Conservation (phyloP, 2,329 filamentous ascomycete genomes). For the Pseudocercospora vitis region DNA sequence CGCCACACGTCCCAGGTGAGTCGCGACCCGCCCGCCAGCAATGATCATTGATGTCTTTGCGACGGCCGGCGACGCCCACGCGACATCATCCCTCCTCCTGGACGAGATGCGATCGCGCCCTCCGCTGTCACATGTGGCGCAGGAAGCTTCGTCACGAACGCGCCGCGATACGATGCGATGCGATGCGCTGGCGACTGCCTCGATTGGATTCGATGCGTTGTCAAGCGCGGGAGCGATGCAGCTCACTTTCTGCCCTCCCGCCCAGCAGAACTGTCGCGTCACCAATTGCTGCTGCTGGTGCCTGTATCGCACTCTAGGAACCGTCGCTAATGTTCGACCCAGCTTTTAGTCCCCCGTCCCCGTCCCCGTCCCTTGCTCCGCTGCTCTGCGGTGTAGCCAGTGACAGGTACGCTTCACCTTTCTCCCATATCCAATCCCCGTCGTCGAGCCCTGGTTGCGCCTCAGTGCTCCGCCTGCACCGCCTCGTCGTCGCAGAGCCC, state of each 20-base stretch:
- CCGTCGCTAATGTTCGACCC: constrained; percentile 32
- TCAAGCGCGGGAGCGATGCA: constrained; percentile 26
- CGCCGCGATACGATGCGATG: no score
- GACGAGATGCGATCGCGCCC: constrained; percentile 6
- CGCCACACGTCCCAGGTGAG: no score
- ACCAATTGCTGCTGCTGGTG: constrained; percentile 29
- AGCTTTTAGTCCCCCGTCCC: constrained; percentile 28
- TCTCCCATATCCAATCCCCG: constrained; percentile 17
- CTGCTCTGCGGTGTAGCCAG: constrained; percentile 24
- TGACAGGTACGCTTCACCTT: constrained; percentile 24
- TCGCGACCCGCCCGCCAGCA: no score
- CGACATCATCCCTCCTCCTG: constrained; percentile 11
- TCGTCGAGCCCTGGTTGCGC: constrained; percentile 13
- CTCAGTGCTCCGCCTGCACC: constrained; percentile 15
- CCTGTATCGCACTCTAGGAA: constrained; percentile 25
- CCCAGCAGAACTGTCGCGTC: constrained; percentile 21
- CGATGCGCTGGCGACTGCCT: constrained; percentile 29
- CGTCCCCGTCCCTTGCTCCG: constrained; percentile 23
- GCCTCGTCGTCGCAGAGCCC: constrained; percentile 12
- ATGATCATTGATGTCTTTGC: not conserved
- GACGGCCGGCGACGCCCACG: constrained; percentile 5
- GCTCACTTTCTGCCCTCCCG: constrained; percentile 27
- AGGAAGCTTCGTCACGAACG: constrained; percentile 24
- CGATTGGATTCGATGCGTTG: constrained; percentile 11
- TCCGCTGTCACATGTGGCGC: constrained; percentile 28